Conservation (phyloP, 192 early-diverging fungal species). For the Coemansia asiatica region DNA sequence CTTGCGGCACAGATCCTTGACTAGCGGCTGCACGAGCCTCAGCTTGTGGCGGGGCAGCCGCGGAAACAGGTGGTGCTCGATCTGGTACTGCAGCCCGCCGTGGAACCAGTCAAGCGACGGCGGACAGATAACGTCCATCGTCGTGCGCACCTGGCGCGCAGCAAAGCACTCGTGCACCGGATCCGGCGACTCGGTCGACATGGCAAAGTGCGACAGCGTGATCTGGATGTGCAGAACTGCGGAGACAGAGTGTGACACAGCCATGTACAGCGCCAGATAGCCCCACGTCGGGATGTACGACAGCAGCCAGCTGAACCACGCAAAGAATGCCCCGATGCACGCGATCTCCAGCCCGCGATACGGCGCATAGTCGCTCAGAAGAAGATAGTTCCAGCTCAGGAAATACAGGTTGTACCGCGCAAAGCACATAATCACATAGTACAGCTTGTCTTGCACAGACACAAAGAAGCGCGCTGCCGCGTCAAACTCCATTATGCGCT, state of each 20-base stretch:
- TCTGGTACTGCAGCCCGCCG: slow-evolving; percentile 94
- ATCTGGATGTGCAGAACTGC: slow-evolving; percentile 93
- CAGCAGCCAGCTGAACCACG: slow-evolving; percentile 75
- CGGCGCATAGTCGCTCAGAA: slow-evolving; percentile 65
- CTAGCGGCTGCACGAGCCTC: slow-evolving; percentile 65
- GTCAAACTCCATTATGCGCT: slow-evolving; percentile 81
- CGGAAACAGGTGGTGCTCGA: slow-evolving; percentile 95
- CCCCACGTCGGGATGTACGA: slow-evolving; percentile 69
- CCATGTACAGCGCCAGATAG: slow-evolving; percentile 63
- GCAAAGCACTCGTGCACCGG: slow-evolving; percentile 75
- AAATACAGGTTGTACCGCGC: slow-evolving; percentile 92
- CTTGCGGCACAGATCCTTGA: slow-evolving; percentile 71
- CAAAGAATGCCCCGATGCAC: slow-evolving; percentile 73
- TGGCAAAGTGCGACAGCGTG: slow-evolving; percentile 94
- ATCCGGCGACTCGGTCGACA: slow-evolving; percentile 76
- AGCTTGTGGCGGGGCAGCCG: slow-evolving; percentile 90
- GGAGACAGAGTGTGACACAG: slow-evolving; percentile 80
- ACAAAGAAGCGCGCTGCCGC: slow-evolving; percentile 72
- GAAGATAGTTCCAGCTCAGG: slow-evolving; percentile 68
- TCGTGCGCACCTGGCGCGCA: slow-evolving; percentile 83
- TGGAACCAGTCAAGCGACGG: slow-evolving; percentile 96
- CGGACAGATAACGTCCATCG: slow-evolving; percentile 96
- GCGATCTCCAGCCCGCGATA: slow-evolving; percentile 73
- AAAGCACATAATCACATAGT: slow-evolving; percentile 83
- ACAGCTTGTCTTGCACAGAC: slow-evolving; percentile 79